Percentiles rank a stretch among this genome's conserved stretches.
Evolutionary conservation across 257 asterid genomes (phyloP).

Genomic region (Ballota nigra): DNA sequence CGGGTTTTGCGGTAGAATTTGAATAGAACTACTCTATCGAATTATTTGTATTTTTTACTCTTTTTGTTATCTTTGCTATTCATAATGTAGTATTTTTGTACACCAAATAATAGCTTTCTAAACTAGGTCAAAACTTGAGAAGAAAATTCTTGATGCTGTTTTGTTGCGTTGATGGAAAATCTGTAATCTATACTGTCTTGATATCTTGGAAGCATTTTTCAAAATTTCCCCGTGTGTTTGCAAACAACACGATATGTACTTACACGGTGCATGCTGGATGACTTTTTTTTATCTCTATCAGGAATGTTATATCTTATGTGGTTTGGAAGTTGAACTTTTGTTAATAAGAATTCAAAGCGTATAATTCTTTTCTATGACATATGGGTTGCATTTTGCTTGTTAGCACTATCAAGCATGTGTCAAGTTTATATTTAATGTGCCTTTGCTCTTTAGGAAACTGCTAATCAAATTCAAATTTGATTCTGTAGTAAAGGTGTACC

Average conservation of each 20-base stretch:
- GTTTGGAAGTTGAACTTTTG: slow-evolving; percentile 2
- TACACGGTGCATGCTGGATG: neutral
- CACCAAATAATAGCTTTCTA: neutral
- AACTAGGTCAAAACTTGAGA: neutral
- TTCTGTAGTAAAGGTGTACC: slow-evolving; percentile 5
- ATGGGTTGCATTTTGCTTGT: neutral
- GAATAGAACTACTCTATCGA: neutral
- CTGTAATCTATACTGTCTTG: neutral
- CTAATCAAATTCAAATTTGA: neutral
- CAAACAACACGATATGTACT: no score
- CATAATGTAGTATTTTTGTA: neutral
- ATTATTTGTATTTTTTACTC: neutral
- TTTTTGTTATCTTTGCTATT: neutral
- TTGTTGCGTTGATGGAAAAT: neutral
- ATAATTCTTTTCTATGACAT: neutral
- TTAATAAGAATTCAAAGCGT: slow-evolving; percentile 4
- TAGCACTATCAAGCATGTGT: neutral
- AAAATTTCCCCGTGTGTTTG: no score
- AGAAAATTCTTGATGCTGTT: neutral
- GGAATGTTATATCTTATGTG: neutral
- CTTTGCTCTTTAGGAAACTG: no score
- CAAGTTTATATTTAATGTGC: no score
- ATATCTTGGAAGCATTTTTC: neutral
- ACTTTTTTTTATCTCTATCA: neutral
- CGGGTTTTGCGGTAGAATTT: neutral